Evolutionary conservation across 2,329 filamentous ascomycete species (phyloP).

Genomic region (Capronia americana): DNA sequence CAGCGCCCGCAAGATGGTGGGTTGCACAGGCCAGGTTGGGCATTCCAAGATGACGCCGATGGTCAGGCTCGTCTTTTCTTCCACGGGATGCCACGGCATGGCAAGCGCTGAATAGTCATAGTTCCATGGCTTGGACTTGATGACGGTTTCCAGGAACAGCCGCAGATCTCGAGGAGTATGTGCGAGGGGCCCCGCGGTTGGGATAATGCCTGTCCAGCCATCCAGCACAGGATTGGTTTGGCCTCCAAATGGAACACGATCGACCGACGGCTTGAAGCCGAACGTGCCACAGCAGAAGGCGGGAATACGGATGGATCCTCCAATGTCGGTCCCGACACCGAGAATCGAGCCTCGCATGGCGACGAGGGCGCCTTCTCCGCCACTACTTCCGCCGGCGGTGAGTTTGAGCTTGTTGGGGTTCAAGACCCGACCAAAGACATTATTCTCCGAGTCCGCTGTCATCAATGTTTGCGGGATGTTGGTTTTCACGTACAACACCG

Average conservation of each 20-base stretch:
- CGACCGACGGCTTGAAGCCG: constrained; percentile 57
- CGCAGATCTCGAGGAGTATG: constrained; percentile 38
- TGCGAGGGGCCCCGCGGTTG: constrained; percentile 51
- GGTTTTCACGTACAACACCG: constrained; percentile 60
- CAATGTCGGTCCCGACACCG: constrained; percentile 69
- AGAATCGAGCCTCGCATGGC: constrained; percentile 64
- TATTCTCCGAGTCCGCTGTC: constrained; percentile 64
- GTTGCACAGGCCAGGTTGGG: constrained; percentile 46
- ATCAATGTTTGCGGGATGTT: constrained; percentile 59
- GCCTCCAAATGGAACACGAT: constrained; percentile 59
- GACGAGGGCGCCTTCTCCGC: constrained; percentile 69
- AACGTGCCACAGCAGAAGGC: constrained; percentile 60
- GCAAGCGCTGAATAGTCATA: constrained; percentile 56
- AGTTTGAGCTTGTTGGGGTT: constrained; percentile 68
- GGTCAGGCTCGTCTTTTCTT: constrained; percentile 35
- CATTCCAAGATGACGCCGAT: constrained; percentile 51
- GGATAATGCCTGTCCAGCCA: constrained; percentile 59
- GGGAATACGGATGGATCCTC: constrained; percentile 53
- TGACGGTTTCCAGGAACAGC: constrained; percentile 43
- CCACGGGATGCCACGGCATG: constrained; percentile 56
- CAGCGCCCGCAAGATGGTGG: constrained; percentile 48
- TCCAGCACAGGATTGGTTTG: constrained; percentile 57
- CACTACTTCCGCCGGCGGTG: constrained; percentile 69
- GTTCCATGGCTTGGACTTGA: constrained; percentile 52
- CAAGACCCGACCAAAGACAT: constrained; percentile 63